Conservation (phyloP, 1,139 yeast genomes). For the Magnusiomyces sp. region DNA sequence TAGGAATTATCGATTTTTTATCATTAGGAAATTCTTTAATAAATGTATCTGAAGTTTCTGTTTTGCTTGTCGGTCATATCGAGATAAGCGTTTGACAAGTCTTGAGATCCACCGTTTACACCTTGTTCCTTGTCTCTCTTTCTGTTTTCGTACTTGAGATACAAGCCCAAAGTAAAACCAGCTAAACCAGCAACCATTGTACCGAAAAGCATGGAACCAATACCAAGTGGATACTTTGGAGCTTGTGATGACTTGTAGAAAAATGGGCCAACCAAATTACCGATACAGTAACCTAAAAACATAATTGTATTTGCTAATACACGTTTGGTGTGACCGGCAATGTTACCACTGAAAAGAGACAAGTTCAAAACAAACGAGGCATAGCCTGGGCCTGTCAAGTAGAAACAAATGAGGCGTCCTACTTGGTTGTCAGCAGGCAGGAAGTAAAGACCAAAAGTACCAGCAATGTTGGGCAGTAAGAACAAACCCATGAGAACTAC, state of each 20-base stretch:
- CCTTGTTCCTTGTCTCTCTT: conserved; percentile 18
- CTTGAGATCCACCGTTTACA: conserved; percentile 15
- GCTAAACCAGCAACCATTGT: conserved; percentile 25
- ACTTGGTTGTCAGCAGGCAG: conserved; percentile 16
- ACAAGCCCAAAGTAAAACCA: conserved; percentile 26
- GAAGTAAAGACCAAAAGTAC: conserved; percentile 23
- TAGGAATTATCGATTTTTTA: too few relatives aligned
- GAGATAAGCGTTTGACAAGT: conserved; percentile 37
- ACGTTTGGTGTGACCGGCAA: conserved; percentile 51
- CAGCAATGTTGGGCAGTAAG: conserved; percentile 22
- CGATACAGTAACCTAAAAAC: conserved; percentile 47
- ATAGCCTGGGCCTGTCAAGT: conserved; percentile 24
- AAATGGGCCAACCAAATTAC: conserved; percentile 49
- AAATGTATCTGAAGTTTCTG: conserved; percentile 46
- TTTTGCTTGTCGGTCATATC: conserved; percentile 61
- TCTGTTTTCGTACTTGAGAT: conserved; percentile 29
- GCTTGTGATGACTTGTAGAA: conserved; percentile 43
- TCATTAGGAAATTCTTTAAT: too few relatives aligned
- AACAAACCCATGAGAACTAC: too few relatives aligned
- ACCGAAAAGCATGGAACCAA: conserved; percentile 35
- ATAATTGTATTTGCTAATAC: conserved; percentile 36
- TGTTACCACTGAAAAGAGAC: conserved; percentile 42
- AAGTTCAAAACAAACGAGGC: conserved; percentile 42
- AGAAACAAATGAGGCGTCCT: conserved; percentile 24
- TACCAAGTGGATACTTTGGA: conserved; percentile 44